These are phyloP conservation scores for Sporothrix protearum DNA, from an alignment of 2,329 filamentous ascomycete species.

Conservation along the genomic window DNA sequence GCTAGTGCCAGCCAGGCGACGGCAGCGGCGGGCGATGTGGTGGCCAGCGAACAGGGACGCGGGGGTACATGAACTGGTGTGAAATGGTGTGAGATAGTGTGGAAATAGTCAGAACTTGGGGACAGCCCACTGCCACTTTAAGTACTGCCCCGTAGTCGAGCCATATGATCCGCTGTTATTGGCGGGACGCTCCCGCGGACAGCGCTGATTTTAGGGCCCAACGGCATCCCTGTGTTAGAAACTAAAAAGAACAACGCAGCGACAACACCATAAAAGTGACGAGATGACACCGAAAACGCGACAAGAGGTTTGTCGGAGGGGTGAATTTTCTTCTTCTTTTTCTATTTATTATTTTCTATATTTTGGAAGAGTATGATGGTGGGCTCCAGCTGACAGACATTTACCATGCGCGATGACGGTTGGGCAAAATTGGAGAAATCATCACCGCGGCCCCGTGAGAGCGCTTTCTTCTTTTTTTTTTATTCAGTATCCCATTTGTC, in stretches of 20 bases:
- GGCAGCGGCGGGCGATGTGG: background rate
- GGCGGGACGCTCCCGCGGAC: constrained; percentile 23
- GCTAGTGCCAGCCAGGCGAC: constrained; percentile 17
- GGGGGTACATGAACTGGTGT: background rate
- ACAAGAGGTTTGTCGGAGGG: too few relatives aligned
- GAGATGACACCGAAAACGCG: background rate
- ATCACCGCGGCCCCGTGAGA: background rate
- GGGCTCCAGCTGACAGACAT: background rate
- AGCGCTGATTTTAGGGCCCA: constrained; percentile 6
- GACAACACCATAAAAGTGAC: background rate
- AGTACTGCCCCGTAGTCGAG: constrained; percentile 3
- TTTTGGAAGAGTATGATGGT: background rate
- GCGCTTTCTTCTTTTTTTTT: too few relatives aligned
- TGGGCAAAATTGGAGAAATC: background rate
- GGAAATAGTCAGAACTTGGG: background rate
- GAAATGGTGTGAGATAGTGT: too few relatives aligned
- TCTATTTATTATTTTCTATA: background rate
- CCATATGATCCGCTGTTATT: constrained; percentile 22
- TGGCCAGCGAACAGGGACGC: background rate
- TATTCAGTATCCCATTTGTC: background rate
- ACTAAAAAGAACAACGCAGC: background rate
- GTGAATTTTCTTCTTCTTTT: background rate
- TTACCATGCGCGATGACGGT: background rate
- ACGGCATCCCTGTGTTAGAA: background rate
- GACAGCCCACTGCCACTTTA: background rate